Percentiles rank a stretch among this genome's conserved stretches.
Conservation (phyloP, 208 protist genomes). For the Eutreptiella sp. region DNA sequence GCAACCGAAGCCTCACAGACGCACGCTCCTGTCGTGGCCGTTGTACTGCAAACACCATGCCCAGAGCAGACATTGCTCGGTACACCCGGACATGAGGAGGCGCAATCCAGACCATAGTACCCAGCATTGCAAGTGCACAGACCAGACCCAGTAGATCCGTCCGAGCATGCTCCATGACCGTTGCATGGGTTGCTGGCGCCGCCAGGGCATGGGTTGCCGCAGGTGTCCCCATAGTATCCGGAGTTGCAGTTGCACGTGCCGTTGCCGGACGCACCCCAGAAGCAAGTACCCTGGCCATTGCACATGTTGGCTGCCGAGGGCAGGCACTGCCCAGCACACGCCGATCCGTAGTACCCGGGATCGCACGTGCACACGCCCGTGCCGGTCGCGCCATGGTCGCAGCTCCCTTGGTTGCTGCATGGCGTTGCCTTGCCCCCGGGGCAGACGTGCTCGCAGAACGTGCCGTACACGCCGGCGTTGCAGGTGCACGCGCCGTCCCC, state of each 20-base stretch:
- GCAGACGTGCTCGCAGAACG: neutral
- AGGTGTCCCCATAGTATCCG: slow-evolving; percentile 12
- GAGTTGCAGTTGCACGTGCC: slow-evolving; percentile 10
- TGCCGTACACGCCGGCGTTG: neutral
- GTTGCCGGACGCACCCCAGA: slow-evolving; percentile 16
- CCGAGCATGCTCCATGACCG: slow-evolving; percentile 3
- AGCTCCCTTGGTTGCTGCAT: slow-evolving; percentile 11
- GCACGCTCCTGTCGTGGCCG: neutral
- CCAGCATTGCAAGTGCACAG: slow-evolving; percentile 8
- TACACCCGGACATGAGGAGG: neutral
- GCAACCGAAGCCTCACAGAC: neutral
- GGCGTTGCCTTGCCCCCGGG: neutral
- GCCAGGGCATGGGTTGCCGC: slow-evolving; percentile 23
- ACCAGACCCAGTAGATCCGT: slow-evolving; percentile 14
- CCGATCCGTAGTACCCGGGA: neutral
- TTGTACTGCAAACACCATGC: neutral
- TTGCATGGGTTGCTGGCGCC: slow-evolving; percentile 19
- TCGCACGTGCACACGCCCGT: slow-evolving; percentile 20
- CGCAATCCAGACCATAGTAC: neutral
- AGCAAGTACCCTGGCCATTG: slow-evolving; percentile 4
- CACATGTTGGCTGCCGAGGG: neutral
- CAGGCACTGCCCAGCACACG: neutral
- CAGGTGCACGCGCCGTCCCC: slow-evolving; percentile 9
- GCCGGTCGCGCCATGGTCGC: slow-evolving; percentile 15
- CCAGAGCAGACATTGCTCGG: neutral